Conservation (phyloP, 345 rosid genomes). For the Gossypium thurberi region DNA sequence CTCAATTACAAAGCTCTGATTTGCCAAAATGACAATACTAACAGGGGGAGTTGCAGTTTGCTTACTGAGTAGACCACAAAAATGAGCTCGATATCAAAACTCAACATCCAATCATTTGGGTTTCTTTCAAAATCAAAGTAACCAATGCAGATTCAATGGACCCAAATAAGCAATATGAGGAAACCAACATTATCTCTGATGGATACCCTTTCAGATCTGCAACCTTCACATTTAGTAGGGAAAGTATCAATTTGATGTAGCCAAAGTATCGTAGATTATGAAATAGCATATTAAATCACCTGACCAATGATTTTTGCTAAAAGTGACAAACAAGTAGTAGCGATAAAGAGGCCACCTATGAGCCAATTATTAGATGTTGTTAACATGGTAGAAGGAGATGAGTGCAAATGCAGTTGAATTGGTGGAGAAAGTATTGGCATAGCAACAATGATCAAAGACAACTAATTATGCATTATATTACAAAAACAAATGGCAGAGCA, state of each 20-base stretch:
- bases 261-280: too few species aligned
- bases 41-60: neutral
- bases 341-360: constrained; percentile 39
- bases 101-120: constrained; percentile 40
- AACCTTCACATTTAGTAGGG: constrained; percentile 25
- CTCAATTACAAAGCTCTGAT: neutral
- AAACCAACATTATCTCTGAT: constrained; percentile 35
- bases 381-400: neutral
- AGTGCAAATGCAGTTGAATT: neutral
- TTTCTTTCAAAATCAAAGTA: constrained; percentile 35
- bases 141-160: constrained; percentile 33
- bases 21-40: neutral
- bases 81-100: constrained; percentile 28
- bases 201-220: constrained; percentile 37
- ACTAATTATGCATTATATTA: neutral
- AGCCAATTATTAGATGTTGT: constrained; percentile 27
- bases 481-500: neutral
- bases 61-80: constrained; percentile 37
- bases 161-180: constrained; percentile 28
- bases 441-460: constrained; percentile 16
- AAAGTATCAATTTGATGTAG: neutral
- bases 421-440: constrained; percentile 17
- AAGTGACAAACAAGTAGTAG: constrained; percentile 22
- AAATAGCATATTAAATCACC: constrained; percentile 22
- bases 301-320: constrained; percentile 26